Conservation (phyloP, 306 rosid genomes). For the Citrullus colocynthis region DNA sequence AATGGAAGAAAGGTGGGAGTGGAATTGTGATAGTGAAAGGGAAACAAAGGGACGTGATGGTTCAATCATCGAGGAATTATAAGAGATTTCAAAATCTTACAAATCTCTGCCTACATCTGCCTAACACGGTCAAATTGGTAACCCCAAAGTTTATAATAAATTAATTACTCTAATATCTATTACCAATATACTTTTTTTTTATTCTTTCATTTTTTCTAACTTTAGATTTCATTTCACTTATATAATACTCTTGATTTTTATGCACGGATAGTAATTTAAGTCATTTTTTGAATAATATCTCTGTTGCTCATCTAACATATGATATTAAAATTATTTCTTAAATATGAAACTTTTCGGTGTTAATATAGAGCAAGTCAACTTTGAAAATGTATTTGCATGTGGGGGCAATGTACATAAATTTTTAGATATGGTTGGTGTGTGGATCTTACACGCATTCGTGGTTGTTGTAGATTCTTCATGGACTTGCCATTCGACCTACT, state of each 20-base stretch:
- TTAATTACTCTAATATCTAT: background rate
- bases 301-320: background rate
- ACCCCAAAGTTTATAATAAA: background rate
- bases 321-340: background rate
- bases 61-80: background rate
- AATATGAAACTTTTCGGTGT: background rate
- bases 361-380: too few relatives aligned
- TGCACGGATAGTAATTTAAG: too few relatives aligned
- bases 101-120: background rate
- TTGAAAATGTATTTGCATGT: too few relatives aligned
- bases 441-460: too few relatives aligned
- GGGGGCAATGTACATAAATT: background rate
- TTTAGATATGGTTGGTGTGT: too few relatives aligned
- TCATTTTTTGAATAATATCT: too few relatives aligned
- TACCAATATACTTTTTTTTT: background rate
- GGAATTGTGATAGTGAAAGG: background rate
- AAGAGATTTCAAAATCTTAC: background rate
- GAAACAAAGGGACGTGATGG: background rate
- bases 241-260: background rate
- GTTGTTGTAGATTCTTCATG: too few relatives aligned
- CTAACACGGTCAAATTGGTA: too few relatives aligned
- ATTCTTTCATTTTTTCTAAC: background rate
- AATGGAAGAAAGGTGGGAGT: background rate
- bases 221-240: background rate
- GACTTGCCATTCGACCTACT: too few relatives aligned